Percentiles rank a stretch among this genome's conserved stretches.
Evolutionary conservation across 1,284 basidiomycete species (phyloP).

Genomic region (Sanguinoderma infundibulare): DNA sequence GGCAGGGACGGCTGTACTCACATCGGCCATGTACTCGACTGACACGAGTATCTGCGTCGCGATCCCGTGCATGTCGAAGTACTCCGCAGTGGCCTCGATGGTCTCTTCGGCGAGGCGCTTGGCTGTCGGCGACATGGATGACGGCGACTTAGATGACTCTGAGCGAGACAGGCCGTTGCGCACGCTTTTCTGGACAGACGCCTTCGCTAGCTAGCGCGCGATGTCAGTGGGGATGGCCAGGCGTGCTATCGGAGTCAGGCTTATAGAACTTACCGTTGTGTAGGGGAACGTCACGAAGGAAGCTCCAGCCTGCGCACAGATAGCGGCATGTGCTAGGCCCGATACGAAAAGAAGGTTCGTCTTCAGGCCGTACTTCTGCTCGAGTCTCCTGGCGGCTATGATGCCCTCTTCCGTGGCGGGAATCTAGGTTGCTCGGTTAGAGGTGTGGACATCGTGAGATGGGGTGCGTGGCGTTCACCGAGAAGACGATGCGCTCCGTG

Average conservation of each 20-base stretch:
- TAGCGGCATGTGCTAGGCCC: constrained; percentile 53
- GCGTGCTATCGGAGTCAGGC: not conserved
- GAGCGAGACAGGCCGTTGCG: not conserved
- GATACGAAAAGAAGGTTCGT: constrained; percentile 57
- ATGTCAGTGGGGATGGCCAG: constrained; percentile 12
- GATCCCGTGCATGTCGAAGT: constrained; percentile 47
- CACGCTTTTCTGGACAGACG: constrained; percentile 9
- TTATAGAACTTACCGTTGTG: constrained; percentile 43
- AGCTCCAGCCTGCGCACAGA: constrained; percentile 56
- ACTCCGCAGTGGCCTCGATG: constrained; percentile 52
- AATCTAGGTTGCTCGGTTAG: constrained; percentile 42
- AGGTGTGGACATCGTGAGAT: not conserved
- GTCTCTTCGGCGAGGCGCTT: constrained; percentile 46
- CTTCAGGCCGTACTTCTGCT: constrained; percentile 42
- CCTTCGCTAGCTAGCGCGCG: constrained; percentile 15
- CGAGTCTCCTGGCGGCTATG: constrained; percentile 48
- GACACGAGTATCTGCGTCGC: constrained; percentile 42
- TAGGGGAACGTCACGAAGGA: constrained; percentile 54
- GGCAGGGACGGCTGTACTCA: constrained; percentile 2
- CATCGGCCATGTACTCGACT: constrained; percentile 36
- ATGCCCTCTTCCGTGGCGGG: constrained; percentile 62
- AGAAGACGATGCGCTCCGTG: constrained; percentile 49
- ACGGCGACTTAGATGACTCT: constrained; percentile 5
- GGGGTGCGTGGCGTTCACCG: constrained; percentile 41
- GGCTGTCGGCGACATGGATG: constrained; percentile 4